Base-by-base conservation (phyloP, 192 early-diverging fungal genomes). In the Kickxella alabastrina region DNA sequence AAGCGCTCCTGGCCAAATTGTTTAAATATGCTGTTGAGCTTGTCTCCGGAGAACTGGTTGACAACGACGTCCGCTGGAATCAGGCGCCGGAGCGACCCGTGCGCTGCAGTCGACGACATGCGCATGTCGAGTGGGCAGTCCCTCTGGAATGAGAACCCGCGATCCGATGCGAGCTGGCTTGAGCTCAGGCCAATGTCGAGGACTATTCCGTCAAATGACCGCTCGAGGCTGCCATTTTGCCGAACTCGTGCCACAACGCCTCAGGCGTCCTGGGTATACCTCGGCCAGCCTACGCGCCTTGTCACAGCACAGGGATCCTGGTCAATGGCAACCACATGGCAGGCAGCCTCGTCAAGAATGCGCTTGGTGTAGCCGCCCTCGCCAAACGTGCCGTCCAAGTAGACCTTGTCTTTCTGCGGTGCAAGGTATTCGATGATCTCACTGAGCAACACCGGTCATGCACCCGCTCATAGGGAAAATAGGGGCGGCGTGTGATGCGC, bases 91-190 rank as follows among this genome's bases (percentile, higher is more conserved):
- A 46, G 65, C 8, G 15, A 19, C 12, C 29, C 52, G 10, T 64
- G 56, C 46, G 34, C 56, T 18, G 39, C 45, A 5, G 49, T 49
- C 10, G 57, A 52, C 1, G 44, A 49, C 86, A 91, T 88, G 17
- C 88, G 77, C 88, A 91, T 88, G 56, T 87, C 87, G 21, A 91
- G 58, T 8, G 85, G 85, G 5, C 83, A 85, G 32, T 87, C 82
- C 6, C 55, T 58, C 15, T 77, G 59, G 60, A 82, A 83, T 1
- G 86, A 86, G 56, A 91, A 91, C 15, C 89, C 89, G 27, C 89
- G 80, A 23, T 53, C 38, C 1, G 81, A 75, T 48, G 81, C 80
- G 25, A 91, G 61, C 66, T 90, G 88, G 34, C 78, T 79, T 27
- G 82, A 82, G 36, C 79, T 85, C 10, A 91, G 75, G 36, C 88